Percentiles rank a stretch among this genome's conserved stretches.
These are phyloP conservation scores for Russula compacta DNA, from an alignment of 768 basidiomycete species.

Conservation along the genomic window DNA sequence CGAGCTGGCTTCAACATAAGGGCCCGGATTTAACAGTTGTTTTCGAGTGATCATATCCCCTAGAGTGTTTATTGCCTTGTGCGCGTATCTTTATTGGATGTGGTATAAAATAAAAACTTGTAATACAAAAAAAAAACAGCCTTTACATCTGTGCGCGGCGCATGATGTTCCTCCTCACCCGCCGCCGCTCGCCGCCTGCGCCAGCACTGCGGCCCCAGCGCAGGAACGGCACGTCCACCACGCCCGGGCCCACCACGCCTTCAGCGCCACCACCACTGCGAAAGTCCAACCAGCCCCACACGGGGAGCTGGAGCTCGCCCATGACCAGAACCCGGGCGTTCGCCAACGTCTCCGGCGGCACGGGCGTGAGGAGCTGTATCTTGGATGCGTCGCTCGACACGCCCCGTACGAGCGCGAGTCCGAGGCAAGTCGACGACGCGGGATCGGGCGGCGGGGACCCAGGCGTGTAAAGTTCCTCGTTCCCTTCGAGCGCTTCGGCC, in stretches of 20 bases:
- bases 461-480: conserved; percentile 49
- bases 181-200: conserved; percentile 59
- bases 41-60: conserved; percentile 23
- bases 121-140: neutral
- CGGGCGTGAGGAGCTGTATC: conserved; percentile 76
- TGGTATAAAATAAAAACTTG: neutral
- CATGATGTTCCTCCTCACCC: conserved; percentile 83
- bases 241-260: conserved; percentile 44
- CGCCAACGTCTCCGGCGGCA: conserved; percentile 42
- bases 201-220: conserved; percentile 67
- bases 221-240: conserved; percentile 61
- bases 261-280: conserved; percentile 23
- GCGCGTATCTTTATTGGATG: conserved; percentile 6
- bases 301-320: conserved; percentile 81
- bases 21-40: conserved; percentile 29
- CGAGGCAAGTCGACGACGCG: conserved; percentile 52
- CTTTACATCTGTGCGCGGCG: conserved; percentile 60
- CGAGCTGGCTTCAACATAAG: conserved; percentile 31
- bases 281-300: conserved; percentile 83
- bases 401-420: conserved; percentile 70
- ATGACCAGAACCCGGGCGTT: conserved; percentile 53
- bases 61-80: neutral
- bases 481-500: neutral
- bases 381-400: conserved; percentile 18
- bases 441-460: conserved; percentile 47